Evolutionary conservation across 768 basidiomycete genomes (phyloP).

Genomic region (Agaricus subrufescens): DNA sequence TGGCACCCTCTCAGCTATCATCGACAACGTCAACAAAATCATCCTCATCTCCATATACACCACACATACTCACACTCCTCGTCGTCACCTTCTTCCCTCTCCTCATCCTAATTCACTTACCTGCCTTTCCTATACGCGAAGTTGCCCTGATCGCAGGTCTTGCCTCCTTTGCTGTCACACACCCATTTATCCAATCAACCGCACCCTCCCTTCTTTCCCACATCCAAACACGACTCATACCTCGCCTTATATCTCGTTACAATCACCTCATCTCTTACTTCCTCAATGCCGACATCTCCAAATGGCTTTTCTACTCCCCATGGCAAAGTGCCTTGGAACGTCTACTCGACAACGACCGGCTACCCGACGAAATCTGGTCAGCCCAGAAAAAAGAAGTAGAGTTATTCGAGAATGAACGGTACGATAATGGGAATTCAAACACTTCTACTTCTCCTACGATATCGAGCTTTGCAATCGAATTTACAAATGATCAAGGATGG

Average conservation of each 20-base stretch:
- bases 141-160: constrained; percentile 46
- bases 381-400: constrained; percentile 65
- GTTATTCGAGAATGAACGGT: constrained; percentile 80
- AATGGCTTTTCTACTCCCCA: constrained; percentile 6
- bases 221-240: not conserved
- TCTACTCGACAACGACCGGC: constrained; percentile 58
- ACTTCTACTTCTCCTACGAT: too few species aligned
- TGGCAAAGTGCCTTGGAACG: constrained; percentile 25
- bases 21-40: constrained; percentile 23
- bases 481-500: constrained; percentile 25
- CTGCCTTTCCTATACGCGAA: constrained; percentile 43
- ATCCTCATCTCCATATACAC: constrained; percentile 45
- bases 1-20: constrained; percentile 30
- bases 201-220: constrained; percentile 20
- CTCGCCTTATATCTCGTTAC: constrained; percentile 7
- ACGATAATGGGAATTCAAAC: constrained; percentile 12
- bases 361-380: constrained; percentile 61
- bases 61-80: constrained; percentile 46
- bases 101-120: constrained; percentile 38
- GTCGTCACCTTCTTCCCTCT: constrained; percentile 47
- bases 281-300: not conserved
- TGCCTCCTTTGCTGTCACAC: constrained; percentile 45
- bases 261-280: not conserved
- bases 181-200: constrained; percentile 37
- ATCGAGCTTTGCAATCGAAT: not conserved